These are phyloP conservation scores for Sphaerulina populicola DNA, from an alignment of 2,329 filamentous ascomycete genomes.

Conservation along the genomic window DNA sequence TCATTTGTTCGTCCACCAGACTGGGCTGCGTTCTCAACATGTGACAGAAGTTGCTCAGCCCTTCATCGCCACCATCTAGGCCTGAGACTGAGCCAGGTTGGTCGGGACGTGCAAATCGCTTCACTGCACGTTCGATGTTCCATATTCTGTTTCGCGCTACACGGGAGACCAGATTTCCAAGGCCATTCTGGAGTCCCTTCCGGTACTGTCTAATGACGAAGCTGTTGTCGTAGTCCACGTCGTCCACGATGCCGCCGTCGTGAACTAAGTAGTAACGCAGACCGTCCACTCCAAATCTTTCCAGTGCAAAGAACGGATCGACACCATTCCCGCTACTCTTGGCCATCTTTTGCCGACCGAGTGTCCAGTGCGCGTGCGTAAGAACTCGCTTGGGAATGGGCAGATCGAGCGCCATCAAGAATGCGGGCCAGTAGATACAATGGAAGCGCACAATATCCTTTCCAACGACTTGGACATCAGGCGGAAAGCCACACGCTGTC, in stretches of 20 bases:
- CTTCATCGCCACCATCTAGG: not conserved
- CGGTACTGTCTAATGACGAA: constrained; percentile 68
- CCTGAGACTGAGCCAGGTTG: not conserved
- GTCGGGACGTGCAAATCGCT: constrained; percentile 23
- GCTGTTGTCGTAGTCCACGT: constrained; percentile 77
- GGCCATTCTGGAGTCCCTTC: constrained; percentile 63
- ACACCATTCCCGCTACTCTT: constrained; percentile 94
- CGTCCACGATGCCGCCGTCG: constrained; percentile 66
- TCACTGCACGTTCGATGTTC: constrained; percentile 40
- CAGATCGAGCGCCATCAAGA: constrained; percentile 79
- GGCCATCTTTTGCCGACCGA: constrained; percentile 88
- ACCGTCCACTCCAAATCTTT: constrained; percentile 77
- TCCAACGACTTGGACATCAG: constrained; percentile 83
- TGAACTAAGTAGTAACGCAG: constrained; percentile 84
- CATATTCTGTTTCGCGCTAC: constrained; percentile 53
- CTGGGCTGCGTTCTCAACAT: constrained; percentile 30
- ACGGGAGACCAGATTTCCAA: constrained; percentile 73
- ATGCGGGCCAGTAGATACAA: constrained; percentile 94
- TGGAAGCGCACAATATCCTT: constrained; percentile 97
- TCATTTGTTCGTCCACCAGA: constrained; percentile 51
- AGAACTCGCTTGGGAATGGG: constrained; percentile 71
- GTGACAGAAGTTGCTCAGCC: constrained; percentile 3
- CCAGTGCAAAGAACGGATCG: constrained; percentile 83
- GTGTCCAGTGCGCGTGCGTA: constrained; percentile 91
- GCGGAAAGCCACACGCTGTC: constrained; percentile 67